Evolutionary conservation across 345 rosid genomes (phyloP), one percentile per base, ranked within the genome.

Genomic region (Pistacia vera): DNA sequence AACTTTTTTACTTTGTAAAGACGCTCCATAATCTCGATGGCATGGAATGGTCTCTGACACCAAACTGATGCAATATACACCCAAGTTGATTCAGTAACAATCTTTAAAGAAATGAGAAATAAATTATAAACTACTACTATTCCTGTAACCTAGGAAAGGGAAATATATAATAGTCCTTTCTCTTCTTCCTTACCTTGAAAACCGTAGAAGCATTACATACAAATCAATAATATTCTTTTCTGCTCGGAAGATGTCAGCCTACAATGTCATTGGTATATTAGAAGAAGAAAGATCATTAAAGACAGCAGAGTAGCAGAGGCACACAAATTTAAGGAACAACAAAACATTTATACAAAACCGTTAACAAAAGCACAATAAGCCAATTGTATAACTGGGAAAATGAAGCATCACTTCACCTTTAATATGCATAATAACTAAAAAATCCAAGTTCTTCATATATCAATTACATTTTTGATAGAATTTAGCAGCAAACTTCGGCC

Each of bases 181-280:
- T 49, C 25, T 56, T 66, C 25, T 63, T 63, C 49, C 85, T 84
- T 83, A 91, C 99, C 98, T 91, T 73, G 99, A 96, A 89, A 88
- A 96, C 77, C 98, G 91, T 58, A 96, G 82, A 74, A 96, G 98
- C 99, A 96, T 89, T 77, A 93, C 83, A 51, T 96, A 96, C 65
- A 96, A 85, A 87, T 96, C 99, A 71, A 92, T 84, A 10, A 92
- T 70, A 80, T 96, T 96, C 78, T 84, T 92, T 93, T 96, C 99
- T 65, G 63, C 85, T 63, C 99, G 93, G 83, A 96, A 93, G 77
- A 96, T 96, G 84, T 87, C 87, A 71, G 97, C 99, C 99, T 96
- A 78, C 83, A 88, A 59, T 38, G 41, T 44, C 76, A 63, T 22
- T 46, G 52, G 38, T 16, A 59, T 22, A 78, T 79, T 20, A 74